Conservation (phyloP, 805 yeast species). For the Candida maris region DNA sequence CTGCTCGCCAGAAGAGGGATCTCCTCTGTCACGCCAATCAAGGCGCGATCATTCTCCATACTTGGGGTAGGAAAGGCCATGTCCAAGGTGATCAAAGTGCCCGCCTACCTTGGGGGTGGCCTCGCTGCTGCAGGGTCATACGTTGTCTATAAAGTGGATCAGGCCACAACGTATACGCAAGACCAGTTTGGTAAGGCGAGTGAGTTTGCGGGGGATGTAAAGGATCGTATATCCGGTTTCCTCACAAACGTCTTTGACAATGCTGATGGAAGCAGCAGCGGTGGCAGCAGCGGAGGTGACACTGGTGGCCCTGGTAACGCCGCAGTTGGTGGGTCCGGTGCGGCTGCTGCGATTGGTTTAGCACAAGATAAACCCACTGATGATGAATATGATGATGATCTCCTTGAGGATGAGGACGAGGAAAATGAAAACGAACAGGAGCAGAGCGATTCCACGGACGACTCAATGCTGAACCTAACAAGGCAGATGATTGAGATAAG, state of each 20-base stretch:
- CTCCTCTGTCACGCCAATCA: conserved; percentile 3
- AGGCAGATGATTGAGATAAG: conserved; percentile 97
- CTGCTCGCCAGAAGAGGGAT: conserved; percentile 2
- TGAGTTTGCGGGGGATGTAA: conserved; percentile 56
- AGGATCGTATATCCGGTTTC: conserved; percentile 40
- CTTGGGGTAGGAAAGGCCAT: conserved; percentile 50
- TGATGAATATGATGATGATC: conserved; percentile 29
- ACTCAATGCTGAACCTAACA: conserved; percentile 84
- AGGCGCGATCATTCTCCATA: conserved; percentile 27
- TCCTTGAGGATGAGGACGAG: conserved; percentile 45
- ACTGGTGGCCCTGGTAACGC: conserved; percentile 28
- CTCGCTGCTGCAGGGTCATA: conserved; percentile 94
- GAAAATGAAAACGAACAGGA: conserved; percentile 4
- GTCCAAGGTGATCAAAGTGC: conserved; percentile 54
- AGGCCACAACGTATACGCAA: conserved; percentile 68
- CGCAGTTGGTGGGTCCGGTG: conserved; percentile 52
- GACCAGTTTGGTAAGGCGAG: conserved; percentile 61
- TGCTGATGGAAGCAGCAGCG: conserved; percentile 28
- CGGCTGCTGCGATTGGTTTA: conserved; percentile 47
- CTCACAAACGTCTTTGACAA: conserved; percentile 25
- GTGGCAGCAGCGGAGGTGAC: conserved; percentile 33
- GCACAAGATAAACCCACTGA: conserved; percentile 32
- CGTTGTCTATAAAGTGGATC: conserved; percentile 86
- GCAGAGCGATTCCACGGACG: conserved; percentile 48
- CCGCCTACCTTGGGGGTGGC: conserved; percentile 86